Evolutionary conservation across 164 flowering plant genomes (phyloP).

Genomic region (Buxus sempervirens): DNA sequence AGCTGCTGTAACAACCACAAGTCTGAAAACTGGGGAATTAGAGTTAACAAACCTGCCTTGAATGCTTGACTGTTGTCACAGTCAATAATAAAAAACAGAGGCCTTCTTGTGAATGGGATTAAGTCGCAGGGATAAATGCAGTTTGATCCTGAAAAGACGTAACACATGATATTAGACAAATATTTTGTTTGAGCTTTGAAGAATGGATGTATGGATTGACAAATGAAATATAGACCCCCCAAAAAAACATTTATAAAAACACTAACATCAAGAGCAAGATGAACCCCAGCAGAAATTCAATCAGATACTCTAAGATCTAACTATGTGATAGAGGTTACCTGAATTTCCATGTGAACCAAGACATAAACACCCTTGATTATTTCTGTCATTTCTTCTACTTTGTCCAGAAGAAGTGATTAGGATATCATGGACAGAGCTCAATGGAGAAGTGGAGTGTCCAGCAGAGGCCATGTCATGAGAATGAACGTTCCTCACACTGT

Average conservation of each 20-base stretch:
- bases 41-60: conserved; percentile 58
- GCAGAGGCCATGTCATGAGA: conserved; percentile 35
- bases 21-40: not conserved
- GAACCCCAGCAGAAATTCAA: not conserved
- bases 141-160: conserved; percentile 56
- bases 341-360: conserved; percentile 67
- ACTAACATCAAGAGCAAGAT: no score
- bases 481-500: conserved; percentile 34
- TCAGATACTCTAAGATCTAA: not conserved
- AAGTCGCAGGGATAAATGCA: conserved; percentile 80
- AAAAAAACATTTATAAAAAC: no score
- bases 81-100: conserved; percentile 79
- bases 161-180: conserved; percentile 4
- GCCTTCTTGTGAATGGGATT: conserved; percentile 91
- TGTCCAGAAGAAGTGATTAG: conserved; percentile 24
- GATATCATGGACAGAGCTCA: conserved; percentile 27
- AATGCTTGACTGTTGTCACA: conserved; percentile 79
- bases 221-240: no score
- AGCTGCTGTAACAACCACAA: not conserved
- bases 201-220: not conserved
- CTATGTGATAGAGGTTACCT: conserved; percentile 42
- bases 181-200: not conserved
- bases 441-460: conserved; percentile 25
- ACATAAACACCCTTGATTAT: conserved; percentile 38
- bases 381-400: conserved; percentile 25